Percentiles rank a stretch among this genome's conserved stretches.
Conservation (phyloP, 2,329 filamentous ascomycete species). For the Phyllosticta ampelicida region DNA sequence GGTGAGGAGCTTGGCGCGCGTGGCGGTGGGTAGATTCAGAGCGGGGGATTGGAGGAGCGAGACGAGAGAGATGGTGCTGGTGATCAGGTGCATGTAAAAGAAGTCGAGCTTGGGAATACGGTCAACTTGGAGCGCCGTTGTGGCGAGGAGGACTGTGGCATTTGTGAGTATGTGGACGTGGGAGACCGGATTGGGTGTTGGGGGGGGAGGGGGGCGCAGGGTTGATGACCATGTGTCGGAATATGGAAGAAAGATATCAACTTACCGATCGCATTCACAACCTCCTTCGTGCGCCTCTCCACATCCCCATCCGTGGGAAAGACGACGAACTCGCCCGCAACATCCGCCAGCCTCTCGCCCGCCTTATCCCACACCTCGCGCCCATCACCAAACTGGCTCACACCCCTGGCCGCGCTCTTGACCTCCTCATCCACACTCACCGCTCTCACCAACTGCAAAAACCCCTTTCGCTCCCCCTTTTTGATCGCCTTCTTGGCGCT, state of each 20-base stretch:
- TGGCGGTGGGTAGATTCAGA: conserved; percentile 47
- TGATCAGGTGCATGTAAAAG: conserved; percentile 70
- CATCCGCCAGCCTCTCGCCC: conserved; percentile 42
- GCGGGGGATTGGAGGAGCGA: conserved; percentile 44
- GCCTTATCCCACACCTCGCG: conserved; percentile 54
- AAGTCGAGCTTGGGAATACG: conserved; percentile 72
- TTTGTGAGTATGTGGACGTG: not conserved
- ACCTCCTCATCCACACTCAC: conserved; percentile 49
- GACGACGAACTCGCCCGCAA: not conserved
- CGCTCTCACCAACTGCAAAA: conserved; percentile 52
- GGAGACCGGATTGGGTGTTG: not conserved
- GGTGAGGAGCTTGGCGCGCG: conserved; percentile 61
- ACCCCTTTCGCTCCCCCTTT: conserved; percentile 19
- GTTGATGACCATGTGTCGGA: too few relatives aligned
- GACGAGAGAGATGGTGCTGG: conserved; percentile 62
- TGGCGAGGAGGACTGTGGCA: conserved; percentile 44
- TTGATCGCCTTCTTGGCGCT: conserved; percentile 25
- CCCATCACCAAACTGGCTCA: conserved; percentile 53
- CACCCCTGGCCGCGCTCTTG: conserved; percentile 38
- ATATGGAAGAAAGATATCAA: too few relatives aligned
- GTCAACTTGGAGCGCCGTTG: conserved; percentile 50
- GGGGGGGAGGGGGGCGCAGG: not conserved
- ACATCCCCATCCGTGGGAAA: conserved; percentile 40
- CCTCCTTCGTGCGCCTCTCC: conserved; percentile 48
- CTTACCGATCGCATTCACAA: conserved; percentile 55